Evolutionary conservation across 805 yeast genomes (phyloP).

Genomic region (Suhomyces emberorum): DNA sequence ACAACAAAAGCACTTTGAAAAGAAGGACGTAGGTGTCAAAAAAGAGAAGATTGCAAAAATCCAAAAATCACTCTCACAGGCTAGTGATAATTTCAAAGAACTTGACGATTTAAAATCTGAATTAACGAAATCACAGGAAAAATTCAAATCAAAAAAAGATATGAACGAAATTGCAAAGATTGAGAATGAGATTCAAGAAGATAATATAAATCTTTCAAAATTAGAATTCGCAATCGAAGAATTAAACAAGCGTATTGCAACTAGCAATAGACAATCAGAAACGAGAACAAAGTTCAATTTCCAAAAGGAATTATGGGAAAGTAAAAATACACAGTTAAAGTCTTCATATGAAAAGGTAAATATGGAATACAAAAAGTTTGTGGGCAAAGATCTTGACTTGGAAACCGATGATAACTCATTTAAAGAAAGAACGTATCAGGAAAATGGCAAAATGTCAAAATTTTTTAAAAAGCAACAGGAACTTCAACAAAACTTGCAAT

Average conservation of each 20-base stretch:
- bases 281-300: constrained; percentile 51
- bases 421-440: constrained; percentile 1
- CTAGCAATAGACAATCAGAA: constrained; percentile 57
- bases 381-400: constrained; percentile 14
- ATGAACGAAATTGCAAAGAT: constrained; percentile 24
- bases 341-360: constrained; percentile 24
- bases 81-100: constrained; percentile 44
- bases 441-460: constrained; percentile 2
- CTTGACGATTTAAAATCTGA: constrained; percentile 44
- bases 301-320: constrained; percentile 35
- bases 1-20: constrained; percentile 41
- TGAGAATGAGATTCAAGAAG: constrained; percentile 31
- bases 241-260: constrained; percentile 46
- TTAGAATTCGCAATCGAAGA: constrained; percentile 46
- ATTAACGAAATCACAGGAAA: constrained; percentile 36
- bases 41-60: constrained; percentile 35
- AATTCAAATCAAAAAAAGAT: constrained; percentile 24
- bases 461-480: not conserved
- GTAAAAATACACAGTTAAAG: constrained; percentile 25
- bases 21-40: constrained; percentile 36
- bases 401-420: constrained; percentile 12
- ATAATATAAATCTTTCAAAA: constrained; percentile 32
- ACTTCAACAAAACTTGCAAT: not conserved
- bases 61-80: constrained; percentile 34
- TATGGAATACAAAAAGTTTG: constrained; percentile 15